Base-by-base conservation (phyloP, 2,329 filamentous ascomycete species). In the Colletotrichum noveboracense region DNA sequence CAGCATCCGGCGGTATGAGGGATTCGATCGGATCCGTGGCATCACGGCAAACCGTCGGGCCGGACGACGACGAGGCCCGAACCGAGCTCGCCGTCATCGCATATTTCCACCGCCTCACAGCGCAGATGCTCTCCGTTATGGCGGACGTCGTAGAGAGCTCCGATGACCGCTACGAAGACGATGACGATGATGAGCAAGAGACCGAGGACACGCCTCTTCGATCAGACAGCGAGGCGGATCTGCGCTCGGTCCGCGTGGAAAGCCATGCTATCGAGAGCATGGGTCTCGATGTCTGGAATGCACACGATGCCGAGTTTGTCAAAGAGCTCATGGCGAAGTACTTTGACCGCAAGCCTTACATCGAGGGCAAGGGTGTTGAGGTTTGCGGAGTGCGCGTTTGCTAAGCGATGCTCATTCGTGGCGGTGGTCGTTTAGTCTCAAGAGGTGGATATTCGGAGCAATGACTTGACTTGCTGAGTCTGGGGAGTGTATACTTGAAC, bases 221-320 rank as follows among this genome's bases (percentile, higher is more conserved):
- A 24, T 52, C 76, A 74, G 64, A 71, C 55, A 38, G 70, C 6
- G 80, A 79, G 6, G 78, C 81, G 9, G 79, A 79, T 12, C n/a
- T 85, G 12, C 61, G 79, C 85, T 48, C 82, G 64, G 84, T 94
- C 65, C 87, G 88, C 14, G 86, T 96, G 26, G 90, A 89, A 77
- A 91, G 90, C 78, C 92, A 92, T 30, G 91, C 94, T 70, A 82
- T 96, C 66, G 89, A 91, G 74, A 87, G 89, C 61, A 94, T 96
- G 92, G 95, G 95, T 0, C 88, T 97, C 24, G 95, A 97, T 79
- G 88, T 93, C 1, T 97, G 94, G 94, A 96, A 93, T 81, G 87
- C 89, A 36, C 87, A 87, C 18, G 95, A 96, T 81, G 91, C 90
- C n/a, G 87, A 87, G 4, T 96, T 96, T 80, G 89, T 95, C 18